Conservation (phyloP, 2,329 filamentous ascomycete genomes). For the Ascocoryne sarcoides region DNA sequence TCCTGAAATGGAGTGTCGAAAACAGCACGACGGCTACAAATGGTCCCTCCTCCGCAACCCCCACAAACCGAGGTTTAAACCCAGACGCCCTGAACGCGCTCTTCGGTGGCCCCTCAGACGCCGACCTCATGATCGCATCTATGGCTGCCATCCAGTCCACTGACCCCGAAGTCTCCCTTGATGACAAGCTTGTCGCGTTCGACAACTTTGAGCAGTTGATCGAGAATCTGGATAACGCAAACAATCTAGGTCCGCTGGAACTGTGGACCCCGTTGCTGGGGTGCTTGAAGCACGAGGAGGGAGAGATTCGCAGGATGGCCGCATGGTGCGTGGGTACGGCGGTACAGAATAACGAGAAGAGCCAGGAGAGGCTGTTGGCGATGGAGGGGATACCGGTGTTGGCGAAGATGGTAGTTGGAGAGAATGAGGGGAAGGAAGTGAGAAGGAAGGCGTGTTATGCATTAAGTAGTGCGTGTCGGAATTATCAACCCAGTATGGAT, state of each 20-base stretch:
- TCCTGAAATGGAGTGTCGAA: constrained; percentile 40
- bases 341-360: constrained; percentile 88
- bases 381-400: constrained; percentile 63
- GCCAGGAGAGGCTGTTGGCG: constrained; percentile 61
- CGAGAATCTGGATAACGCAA: constrained; percentile 91
- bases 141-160: constrained; percentile 66
- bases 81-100: constrained; percentile 64
- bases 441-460: constrained; percentile 85
- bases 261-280: constrained; percentile 76
- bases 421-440: constrained; percentile 52
- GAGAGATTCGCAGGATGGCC: constrained; percentile 71
- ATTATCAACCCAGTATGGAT: constrained; percentile 80
- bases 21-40: constrained; percentile 40
- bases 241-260: constrained; percentile 72
- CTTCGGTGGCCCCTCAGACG: constrained; percentile 78
- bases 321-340: constrained; percentile 94
- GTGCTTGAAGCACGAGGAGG: constrained; percentile 58
- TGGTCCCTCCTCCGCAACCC: constrained; percentile 22
- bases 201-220: constrained; percentile 94
- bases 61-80: constrained; percentile 41
- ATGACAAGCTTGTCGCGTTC: constrained; percentile 74
- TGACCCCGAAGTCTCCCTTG: constrained; percentile 54
- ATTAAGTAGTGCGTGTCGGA: constrained; percentile 75
- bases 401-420: constrained; percentile 52
- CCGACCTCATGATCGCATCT: constrained; percentile 79